phyloP scores from a whole-genome alignment of 139 green algal genomes.

The Chlorella vulgaris region DNA sequence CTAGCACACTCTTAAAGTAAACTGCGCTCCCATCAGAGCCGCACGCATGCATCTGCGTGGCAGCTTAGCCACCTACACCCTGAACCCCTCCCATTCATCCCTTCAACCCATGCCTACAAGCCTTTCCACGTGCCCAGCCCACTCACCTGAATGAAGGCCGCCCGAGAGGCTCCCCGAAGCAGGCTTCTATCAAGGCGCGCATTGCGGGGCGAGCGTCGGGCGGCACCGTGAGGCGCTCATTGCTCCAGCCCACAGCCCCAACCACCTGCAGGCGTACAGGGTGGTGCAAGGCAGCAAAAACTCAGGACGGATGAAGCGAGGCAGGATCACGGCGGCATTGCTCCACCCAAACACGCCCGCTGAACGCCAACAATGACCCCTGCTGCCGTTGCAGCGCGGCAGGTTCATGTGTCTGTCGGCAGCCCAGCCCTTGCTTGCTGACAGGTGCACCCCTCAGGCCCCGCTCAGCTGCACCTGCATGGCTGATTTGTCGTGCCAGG shows the following conservation, averaged over 20 bases:
- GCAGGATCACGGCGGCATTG: not conserved
- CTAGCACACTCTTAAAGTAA: no score
- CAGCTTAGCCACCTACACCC: no score
- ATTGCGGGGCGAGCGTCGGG: slow-evolving; percentile 62
- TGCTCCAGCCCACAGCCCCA: slow-evolving; percentile 82
- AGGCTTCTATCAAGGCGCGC: slow-evolving; percentile 64
- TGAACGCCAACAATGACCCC: not conserved
- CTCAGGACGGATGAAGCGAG: not conserved
- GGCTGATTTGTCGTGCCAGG: slow-evolving; percentile 84
- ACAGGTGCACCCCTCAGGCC: not conserved
- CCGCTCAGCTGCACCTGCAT: slow-evolving; percentile 62
- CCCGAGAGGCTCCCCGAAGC: slow-evolving; percentile 61
- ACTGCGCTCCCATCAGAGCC: no score
- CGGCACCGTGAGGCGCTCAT: slow-evolving; percentile 75
- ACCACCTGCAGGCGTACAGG: slow-evolving; percentile 74
- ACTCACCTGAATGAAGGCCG: slow-evolving; percentile 67
- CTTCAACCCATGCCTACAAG: no score
- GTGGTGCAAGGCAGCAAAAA: not conserved
- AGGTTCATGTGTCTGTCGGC: no score
- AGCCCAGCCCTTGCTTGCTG: no score
- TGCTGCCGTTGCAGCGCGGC: no score
- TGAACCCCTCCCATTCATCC: no score
- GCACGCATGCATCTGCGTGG: no score
- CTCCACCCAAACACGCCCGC: not conserved
- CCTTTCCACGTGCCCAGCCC: no score